Percentiles rank a stretch among this genome's conserved stretches.
Evolutionary conservation across 1,139 yeast species (phyloP).

Genomic region (Taphrina populina): DNA sequence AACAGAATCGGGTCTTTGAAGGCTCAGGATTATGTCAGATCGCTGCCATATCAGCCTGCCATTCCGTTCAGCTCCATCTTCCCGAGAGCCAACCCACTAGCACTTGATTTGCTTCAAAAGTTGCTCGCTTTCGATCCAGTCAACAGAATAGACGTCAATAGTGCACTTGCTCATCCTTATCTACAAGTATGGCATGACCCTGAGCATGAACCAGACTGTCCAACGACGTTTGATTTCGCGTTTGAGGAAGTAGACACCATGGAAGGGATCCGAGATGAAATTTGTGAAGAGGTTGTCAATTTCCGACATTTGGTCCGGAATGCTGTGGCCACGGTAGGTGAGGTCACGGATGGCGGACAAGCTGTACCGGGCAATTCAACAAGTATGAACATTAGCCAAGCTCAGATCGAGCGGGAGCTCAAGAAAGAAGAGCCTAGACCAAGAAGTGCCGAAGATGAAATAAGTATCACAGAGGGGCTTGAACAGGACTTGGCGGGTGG

Average conservation of each 20-base stretch:
- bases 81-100: conserved; percentile 82
- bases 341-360: neutral
- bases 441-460: conserved; percentile 29
- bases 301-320: conserved; percentile 72
- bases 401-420: neutral
- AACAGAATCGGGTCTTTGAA: conserved; percentile 72
- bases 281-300: conserved; percentile 73
- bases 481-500: conserved; percentile 29
- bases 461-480: conserved; percentile 10
- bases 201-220: conserved; percentile 85
- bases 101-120: conserved; percentile 73
- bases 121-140: conserved; percentile 88
- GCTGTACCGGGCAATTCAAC: neutral
- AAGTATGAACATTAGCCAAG: conserved; percentile 1
- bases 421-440: conserved; percentile 27
- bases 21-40: conserved; percentile 88
- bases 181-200: conserved; percentile 95
- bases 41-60: conserved; percentile 78
- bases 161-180: conserved; percentile 87
- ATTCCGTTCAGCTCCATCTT: conserved; percentile 71
- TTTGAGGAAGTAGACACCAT: conserved; percentile 86
- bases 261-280: conserved; percentile 69
- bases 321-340: neutral
- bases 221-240: conserved; percentile 77
- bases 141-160: conserved; percentile 80